Conservation (phyloP, 176 grass and related monocot species). For the Raddia distichophylla region DNA sequence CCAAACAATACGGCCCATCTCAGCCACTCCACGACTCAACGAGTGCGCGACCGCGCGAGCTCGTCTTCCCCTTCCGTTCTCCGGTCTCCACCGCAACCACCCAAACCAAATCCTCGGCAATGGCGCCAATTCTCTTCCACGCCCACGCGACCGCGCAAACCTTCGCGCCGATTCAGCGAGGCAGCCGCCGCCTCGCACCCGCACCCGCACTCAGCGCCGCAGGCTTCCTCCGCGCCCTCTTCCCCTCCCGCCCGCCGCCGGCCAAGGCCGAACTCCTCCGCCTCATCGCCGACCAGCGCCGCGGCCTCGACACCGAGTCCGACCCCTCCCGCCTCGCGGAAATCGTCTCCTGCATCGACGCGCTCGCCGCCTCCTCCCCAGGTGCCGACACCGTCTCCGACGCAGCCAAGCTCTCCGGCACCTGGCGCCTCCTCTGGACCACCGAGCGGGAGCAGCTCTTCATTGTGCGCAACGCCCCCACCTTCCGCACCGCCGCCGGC, state of each 20-base stretch:
- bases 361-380: constrained; percentile 47
- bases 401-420: constrained; percentile 57
- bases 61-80: background rate
- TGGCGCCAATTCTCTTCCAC: constrained; percentile 54
- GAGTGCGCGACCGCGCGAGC: background rate
- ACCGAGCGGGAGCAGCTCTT: constrained; percentile 97
- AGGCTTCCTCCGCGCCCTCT: constrained; percentile 43
- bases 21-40: background rate
- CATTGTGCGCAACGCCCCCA: constrained; percentile 73
- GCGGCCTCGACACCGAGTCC: constrained; percentile 72
- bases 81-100: constrained; percentile 36
- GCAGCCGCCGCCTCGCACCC: constrained; percentile 17
- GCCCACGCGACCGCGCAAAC: constrained; percentile 20
- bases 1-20: background rate
- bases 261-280: constrained; percentile 74
- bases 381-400: constrained; percentile 59
- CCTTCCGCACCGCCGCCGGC: constrained; percentile 79
- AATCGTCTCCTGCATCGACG: constrained; percentile 78
- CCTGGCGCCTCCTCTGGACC: constrained; percentile 93
- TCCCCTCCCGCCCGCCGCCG: constrained; percentile 44
- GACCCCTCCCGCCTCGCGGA: constrained; percentile 60
- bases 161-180: constrained; percentile 18
- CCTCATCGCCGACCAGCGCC: constrained; percentile 76
- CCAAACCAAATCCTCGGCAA: constrained; percentile 48
- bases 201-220: constrained; percentile 32